A percentile compares a stretch with the other conserved stretches of the same genome.
phyloP scores from a whole-genome alignment of 2,329 filamentous ascomycete species.

The Diaporthe ilicicola region DNA sequence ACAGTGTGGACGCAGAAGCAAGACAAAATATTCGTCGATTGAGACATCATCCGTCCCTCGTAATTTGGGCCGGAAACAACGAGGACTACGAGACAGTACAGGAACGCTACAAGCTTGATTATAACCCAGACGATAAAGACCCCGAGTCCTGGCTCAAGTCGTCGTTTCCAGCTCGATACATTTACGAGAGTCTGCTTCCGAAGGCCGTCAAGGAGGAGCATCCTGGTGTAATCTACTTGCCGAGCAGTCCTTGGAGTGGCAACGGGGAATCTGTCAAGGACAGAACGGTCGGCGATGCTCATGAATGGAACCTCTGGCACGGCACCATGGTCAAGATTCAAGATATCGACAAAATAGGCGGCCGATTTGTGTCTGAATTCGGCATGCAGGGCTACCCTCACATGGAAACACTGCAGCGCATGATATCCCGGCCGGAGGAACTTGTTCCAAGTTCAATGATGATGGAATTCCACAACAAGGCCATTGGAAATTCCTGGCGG shows the following conservation, averaged over 20 bases:
- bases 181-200: conserved; percentile 88
- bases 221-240: conserved; percentile 80
- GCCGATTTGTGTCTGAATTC: conserved; percentile 93
- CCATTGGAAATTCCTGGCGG: conserved; percentile 84
- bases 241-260: conserved; percentile 81
- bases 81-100: conserved; percentile 87
- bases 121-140: conserved; percentile 81
- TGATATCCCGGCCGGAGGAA: conserved; percentile 69
- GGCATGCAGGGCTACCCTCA: conserved; percentile 94
- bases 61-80: conserved; percentile 93
- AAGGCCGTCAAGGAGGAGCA: conserved; percentile 75
- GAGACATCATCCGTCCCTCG: conserved; percentile 85
- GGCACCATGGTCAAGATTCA: conserved; percentile 92
- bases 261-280: conserved; percentile 77
- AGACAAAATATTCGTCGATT: conserved; percentile 75
- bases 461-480: conserved; percentile 96
- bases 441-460: conserved; percentile 85
- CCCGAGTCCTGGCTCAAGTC: conserved; percentile 86
- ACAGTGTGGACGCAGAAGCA: conserved; percentile 68
- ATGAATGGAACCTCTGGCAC: conserved; percentile 99
- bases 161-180: conserved; percentile 89
- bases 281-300: conserved; percentile 85
- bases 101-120: conserved; percentile 76
- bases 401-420: conserved; percentile 83
- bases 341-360: conserved; percentile 85